phyloP scores from a whole-genome alignment of 192 early-diverging fungal species.

The Radiomyces spectabilis region DNA sequence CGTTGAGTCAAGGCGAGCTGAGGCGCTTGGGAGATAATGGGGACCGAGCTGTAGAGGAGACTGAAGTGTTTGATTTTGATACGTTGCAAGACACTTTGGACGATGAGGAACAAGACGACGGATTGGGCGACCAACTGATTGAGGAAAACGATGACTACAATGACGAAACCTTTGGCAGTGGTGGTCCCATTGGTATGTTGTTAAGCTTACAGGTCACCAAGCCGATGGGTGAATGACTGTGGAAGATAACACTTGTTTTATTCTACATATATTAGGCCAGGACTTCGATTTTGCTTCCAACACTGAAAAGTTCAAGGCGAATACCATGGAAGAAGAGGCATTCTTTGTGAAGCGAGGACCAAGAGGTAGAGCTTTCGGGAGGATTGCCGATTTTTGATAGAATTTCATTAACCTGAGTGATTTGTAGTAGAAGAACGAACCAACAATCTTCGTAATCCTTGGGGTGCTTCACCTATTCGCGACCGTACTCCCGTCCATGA shows the following conservation, averaged over 20 bases:
- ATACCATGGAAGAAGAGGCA: slow-evolving; percentile 42
- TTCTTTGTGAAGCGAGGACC: slow-evolving; percentile 35
- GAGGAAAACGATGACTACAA: slow-evolving; percentile 66
- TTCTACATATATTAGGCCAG: slow-evolving; percentile 21
- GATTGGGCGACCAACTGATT: slow-evolving; percentile 49
- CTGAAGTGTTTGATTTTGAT: slow-evolving; percentile 56
- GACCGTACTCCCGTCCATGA: background rate
- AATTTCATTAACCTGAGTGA: too few species aligned
- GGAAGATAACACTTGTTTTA: background rate
- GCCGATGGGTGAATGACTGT: background rate
- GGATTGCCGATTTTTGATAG: background rate
- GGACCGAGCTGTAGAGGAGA: slow-evolving; percentile 33
- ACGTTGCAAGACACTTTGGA: slow-evolving; percentile 19
- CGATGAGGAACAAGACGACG: slow-evolving; percentile 38
- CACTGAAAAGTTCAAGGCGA: slow-evolving; percentile 41
- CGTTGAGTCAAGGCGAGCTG: slow-evolving; percentile 30
- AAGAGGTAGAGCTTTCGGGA: background rate
- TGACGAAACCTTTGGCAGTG: slow-evolving; percentile 70
- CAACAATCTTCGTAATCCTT: slow-evolving; percentile 5
- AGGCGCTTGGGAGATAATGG: slow-evolving; percentile 25
- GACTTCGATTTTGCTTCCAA: slow-evolving; percentile 71
- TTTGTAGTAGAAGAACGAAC: background rate
- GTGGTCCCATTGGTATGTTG: slow-evolving; percentile 38
- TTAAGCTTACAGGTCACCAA: background rate
- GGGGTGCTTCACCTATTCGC: slow-evolving; percentile 1